Conservation (phyloP, 495 filamentous ascomycete species). For the Penicillium odoratum region DNA sequence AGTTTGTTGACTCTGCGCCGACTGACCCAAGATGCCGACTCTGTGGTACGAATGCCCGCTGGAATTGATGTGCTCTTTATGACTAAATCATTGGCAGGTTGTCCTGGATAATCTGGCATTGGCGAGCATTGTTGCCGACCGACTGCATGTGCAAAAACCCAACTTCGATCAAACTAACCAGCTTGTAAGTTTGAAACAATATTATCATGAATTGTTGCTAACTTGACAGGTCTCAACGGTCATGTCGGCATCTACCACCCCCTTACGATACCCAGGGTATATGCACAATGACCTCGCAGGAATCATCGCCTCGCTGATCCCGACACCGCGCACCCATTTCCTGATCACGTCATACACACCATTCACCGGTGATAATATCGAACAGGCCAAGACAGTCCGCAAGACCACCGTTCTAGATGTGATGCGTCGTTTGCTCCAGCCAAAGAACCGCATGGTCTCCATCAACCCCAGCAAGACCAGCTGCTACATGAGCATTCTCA, state of each 20-base stretch:
- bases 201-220: background rate
- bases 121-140: constrained; percentile 89
- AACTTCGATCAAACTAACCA: constrained; percentile 98
- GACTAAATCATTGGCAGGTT: constrained; percentile 49
- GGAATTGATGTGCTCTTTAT: background rate
- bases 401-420: constrained; percentile 98
- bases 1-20: constrained; percentile 88
- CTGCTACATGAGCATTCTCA: constrained; percentile 98
- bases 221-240: constrained; percentile 75
- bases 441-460: constrained; percentile 98
- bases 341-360: constrained; percentile 97
- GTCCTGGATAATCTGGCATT: constrained; percentile 95
- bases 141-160: constrained; percentile 88
- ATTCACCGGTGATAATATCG: constrained; percentile 92
- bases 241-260: constrained; percentile 97
- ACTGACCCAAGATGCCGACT: constrained; percentile 93
- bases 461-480: constrained; percentile 93
- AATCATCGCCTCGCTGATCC: constrained; percentile 93
- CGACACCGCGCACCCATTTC: constrained; percentile 95
- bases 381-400: constrained; percentile 93
- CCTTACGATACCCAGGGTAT: constrained; percentile 94
- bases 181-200: constrained; percentile 52
- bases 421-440: constrained; percentile 92
- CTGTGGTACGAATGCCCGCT: constrained; percentile 57
- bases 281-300: constrained; percentile 99